Evolutionary conservation across 2,329 filamentous ascomycete genomes (phyloP).

Genomic region (Venturia oleaginea): DNA sequence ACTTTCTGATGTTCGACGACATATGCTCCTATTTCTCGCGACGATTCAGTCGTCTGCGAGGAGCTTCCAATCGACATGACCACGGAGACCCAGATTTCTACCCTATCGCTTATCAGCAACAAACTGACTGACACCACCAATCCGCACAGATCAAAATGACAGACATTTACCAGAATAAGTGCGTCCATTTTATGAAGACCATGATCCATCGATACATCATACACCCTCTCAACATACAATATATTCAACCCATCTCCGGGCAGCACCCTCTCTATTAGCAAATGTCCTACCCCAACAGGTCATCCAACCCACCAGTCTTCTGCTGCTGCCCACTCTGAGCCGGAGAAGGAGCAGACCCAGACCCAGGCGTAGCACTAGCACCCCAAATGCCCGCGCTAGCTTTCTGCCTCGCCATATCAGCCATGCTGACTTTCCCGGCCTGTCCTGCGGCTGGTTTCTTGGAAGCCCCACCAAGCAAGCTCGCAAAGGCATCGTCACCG

Average conservation of each 20-base stretch:
- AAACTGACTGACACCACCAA: background rate
- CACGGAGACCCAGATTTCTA: too few relatives aligned
- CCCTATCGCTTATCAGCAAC: too few relatives aligned
- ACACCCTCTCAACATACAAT: background rate
- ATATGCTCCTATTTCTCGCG: too few relatives aligned
- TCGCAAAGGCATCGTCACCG: slow-evolving; percentile 81
- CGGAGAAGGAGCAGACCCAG: slow-evolving; percentile 12
- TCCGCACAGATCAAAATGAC: background rate
- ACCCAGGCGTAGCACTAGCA: slow-evolving; percentile 42
- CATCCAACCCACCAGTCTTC: slow-evolving; percentile 30
- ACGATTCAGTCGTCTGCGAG: too few relatives aligned
- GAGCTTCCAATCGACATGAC: too few relatives aligned
- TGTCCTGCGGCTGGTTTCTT: slow-evolving; percentile 48
- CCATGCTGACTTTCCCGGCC: slow-evolving; percentile 61
- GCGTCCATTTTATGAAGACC: background rate
- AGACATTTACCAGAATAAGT: background rate
- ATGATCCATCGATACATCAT: background rate
- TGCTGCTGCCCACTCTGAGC: slow-evolving; percentile 16
- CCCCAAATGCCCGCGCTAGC: slow-evolving; percentile 93
- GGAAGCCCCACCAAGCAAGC: slow-evolving; percentile 72
- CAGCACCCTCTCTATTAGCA: background rate
- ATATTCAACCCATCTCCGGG: background rate
- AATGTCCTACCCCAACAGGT: slow-evolving; percentile 28
- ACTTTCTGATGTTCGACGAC: too few relatives aligned
- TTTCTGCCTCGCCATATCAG: slow-evolving; percentile 96